Evolutionary conservation across 768 basidiomycete species (phyloP).

Genomic region (Podaxis mareebaensis): DNA sequence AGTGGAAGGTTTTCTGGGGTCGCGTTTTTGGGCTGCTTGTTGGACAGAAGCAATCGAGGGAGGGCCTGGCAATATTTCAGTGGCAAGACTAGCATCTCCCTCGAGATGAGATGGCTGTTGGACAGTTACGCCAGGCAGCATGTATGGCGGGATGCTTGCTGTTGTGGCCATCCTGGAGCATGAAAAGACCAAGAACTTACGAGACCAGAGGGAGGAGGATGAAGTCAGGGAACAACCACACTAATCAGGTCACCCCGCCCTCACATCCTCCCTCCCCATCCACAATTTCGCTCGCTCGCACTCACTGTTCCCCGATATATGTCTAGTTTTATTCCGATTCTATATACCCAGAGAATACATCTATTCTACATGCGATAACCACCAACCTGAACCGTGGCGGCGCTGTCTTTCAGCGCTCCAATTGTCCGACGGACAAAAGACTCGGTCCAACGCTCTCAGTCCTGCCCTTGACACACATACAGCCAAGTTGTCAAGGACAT

Average conservation of each 20-base stretch:
- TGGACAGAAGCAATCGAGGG: conserved; percentile 72
- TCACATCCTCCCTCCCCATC: conserved; percentile 21
- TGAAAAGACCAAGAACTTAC: conserved; percentile 24
- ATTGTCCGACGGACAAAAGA: background rate
- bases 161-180: conserved; percentile 65
- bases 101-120: conserved; percentile 81
- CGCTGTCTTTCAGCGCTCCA: background rate
- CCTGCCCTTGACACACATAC: background rate
- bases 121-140: conserved; percentile 72
- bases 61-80: conserved; percentile 88
- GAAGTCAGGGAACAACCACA: conserved; percentile 35
- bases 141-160: conserved; percentile 68
- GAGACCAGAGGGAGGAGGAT: conserved; percentile 28
- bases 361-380: background rate
- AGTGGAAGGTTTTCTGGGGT: conserved; percentile 73
- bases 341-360: conserved; percentile 1
- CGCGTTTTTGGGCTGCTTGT: conserved; percentile 72
- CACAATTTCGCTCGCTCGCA: conserved; percentile 3
- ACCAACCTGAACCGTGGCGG: background rate
- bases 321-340: conserved; percentile 6
- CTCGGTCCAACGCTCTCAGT: background rate
- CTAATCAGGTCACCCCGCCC: conserved; percentile 33
- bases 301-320: too few species aligned
- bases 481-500: background rate
- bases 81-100: conserved; percentile 79